Evolutionary conservation across 225 moss, liverwort and hornwort genomes (phyloP).

Genomic region (Pleurozium schreberi): DNA sequence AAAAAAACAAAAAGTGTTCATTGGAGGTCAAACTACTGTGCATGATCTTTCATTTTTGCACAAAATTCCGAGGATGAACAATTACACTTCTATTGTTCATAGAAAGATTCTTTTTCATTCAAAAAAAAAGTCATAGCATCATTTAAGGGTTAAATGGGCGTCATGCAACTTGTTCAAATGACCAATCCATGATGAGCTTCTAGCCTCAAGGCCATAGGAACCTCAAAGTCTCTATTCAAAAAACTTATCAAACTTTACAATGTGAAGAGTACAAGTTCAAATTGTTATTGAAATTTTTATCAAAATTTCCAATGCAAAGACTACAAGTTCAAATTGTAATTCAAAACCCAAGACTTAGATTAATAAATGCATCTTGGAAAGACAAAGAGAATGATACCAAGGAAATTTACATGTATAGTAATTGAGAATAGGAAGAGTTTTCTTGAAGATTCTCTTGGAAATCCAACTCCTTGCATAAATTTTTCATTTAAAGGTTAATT

Average conservation of each 20-base stretch:
- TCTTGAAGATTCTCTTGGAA: too few relatives aligned
- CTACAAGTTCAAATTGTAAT: neutral
- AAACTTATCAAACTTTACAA: neutral
- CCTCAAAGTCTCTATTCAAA: neutral
- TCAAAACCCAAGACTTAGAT: neutral
- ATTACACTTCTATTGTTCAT: too few relatives aligned
- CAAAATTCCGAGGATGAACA: too few relatives aligned
- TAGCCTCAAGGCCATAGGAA: neutral
- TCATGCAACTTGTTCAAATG: neutral
- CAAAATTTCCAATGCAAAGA: neutral
- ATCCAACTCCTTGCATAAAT: too few relatives aligned
- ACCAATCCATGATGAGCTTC: neutral
- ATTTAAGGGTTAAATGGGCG: neutral
- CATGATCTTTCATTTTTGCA: too few relatives aligned
- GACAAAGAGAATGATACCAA: neutral
- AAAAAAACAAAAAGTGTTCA: too few relatives aligned
- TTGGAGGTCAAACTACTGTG: too few relatives aligned
- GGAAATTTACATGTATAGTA: too few relatives aligned
- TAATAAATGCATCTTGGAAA: neutral
- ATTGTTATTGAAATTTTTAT: too few relatives aligned
- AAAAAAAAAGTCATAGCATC: too few relatives aligned
- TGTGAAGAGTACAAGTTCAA: neutral
- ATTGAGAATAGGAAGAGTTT: too few relatives aligned
- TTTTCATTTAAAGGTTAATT: neutral
- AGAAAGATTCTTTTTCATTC: too few relatives aligned